Percentiles rank a stretch among this genome's conserved stretches.
phyloP scores from a whole-genome alignment of 345 rosid species.

The Camelina sativa region DNA sequence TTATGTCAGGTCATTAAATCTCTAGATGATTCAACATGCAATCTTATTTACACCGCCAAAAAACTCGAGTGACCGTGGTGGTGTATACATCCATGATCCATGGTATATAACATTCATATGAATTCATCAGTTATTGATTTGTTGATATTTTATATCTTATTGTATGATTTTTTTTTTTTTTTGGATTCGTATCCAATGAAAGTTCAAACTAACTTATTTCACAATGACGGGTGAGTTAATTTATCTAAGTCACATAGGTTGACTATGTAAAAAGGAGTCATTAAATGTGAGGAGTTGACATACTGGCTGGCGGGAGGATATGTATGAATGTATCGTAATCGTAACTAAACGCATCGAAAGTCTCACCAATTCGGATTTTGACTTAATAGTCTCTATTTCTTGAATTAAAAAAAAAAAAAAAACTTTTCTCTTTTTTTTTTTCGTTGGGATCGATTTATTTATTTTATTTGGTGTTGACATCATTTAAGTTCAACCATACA shows the following conservation, averaged over 20 bases:
- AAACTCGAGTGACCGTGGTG: conserved; percentile 12
- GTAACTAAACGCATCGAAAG: conserved; percentile 29
- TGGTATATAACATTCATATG: conserved; percentile 1
- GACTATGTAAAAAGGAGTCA: conserved; percentile 34
- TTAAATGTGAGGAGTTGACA: conserved; percentile 43
- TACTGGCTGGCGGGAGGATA: conserved; percentile 11
- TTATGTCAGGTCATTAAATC: conserved; percentile 18
- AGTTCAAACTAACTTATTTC: neutral
- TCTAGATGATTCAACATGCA: conserved; percentile 23
- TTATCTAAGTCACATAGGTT: conserved; percentile 31
- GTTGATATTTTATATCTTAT: no score
- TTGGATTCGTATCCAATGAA: neutral
- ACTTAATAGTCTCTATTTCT: conserved; percentile 21
- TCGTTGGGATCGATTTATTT: neutral
- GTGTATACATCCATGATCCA: neutral
- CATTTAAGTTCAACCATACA: conserved; percentile 43
- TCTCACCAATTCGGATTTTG: conserved; percentile 37
- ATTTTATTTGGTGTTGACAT: conserved; percentile 32
- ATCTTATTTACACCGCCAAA: conserved; percentile 9
- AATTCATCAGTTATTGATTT: no score
- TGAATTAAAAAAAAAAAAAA: neutral
- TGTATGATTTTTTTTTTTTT: no score
- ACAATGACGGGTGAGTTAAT: conserved; percentile 15
- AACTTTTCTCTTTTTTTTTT: neutral
- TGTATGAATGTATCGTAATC: conserved; percentile 23